phyloP scores from a whole-genome alignment of 2,329 filamentous ascomycete species.

The Epichloe amarillans region DNA sequence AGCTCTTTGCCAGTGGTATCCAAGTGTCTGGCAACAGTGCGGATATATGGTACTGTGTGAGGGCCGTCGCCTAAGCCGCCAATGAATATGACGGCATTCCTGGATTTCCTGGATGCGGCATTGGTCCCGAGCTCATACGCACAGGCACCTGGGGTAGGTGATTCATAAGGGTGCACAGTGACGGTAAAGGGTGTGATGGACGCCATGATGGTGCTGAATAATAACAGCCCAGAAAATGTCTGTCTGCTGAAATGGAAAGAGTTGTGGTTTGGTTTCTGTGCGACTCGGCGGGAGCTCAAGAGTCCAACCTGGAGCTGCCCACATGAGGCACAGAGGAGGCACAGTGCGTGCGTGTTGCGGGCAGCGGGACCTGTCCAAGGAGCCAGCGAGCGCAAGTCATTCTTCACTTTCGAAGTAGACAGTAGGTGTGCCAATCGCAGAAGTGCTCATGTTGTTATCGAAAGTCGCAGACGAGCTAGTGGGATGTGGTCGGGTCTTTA shows the following conservation, averaged over 20 bases:
- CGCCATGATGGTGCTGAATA: constrained; percentile 12
- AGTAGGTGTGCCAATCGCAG: no score
- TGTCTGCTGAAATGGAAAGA: not conserved
- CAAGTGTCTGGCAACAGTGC: constrained; percentile 30
- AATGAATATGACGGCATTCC: constrained; percentile 54
- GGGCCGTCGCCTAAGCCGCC: constrained; percentile 59
- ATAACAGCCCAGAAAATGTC: not conserved
- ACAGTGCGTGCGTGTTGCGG: not conserved
- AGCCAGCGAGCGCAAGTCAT: no score
- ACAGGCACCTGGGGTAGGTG: constrained; percentile 24
- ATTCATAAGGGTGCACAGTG: constrained; percentile 33
- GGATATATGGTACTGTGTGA: constrained; percentile 47
- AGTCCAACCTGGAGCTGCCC: not conserved
- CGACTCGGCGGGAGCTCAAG: not conserved
- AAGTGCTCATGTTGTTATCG: no score
- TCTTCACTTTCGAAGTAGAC: no score
- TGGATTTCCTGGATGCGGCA: constrained; percentile 30
- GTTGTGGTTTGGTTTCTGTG: not conserved
- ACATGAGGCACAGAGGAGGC: not conserved
- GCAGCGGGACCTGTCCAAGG: no score
- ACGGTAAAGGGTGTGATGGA: constrained; percentile 24
- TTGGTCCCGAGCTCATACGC: constrained; percentile 34
- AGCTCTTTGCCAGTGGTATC: constrained; percentile 21
- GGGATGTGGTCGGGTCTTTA: no score
- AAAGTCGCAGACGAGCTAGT: no score